Evolutionary conservation across 2,329 filamentous ascomycete genomes (phyloP), one percentile per base, ranked within the genome.

Genomic region (Cordyceps fumosorosea): DNA sequence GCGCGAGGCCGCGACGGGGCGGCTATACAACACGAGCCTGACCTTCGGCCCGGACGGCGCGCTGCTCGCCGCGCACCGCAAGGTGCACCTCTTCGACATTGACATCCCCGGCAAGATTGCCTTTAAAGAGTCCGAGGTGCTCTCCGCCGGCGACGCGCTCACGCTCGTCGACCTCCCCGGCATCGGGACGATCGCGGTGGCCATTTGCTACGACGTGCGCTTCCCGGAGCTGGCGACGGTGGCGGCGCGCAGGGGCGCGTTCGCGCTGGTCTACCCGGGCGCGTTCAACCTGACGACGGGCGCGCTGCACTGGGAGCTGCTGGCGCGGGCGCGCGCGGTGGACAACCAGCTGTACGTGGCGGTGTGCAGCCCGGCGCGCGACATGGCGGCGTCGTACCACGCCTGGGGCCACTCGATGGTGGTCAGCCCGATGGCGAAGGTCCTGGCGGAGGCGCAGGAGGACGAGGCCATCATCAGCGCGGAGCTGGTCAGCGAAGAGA

Each of bases 71-170:
- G 90, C 87, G 2, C 93, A 98, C 75, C 86, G 95, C 69, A 99
- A 99, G 78, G 87, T 95, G 50, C 95, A 99, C 76, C 83, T 99
- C 50, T 99, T 99, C 75, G 95, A 98, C 76, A 99, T 99, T 69
- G 89, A 96, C 74, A 98, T 99, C 66, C 95, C 95, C 0, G 93
- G 92, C 65, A 93, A 93, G 78, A 96, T 99, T 74, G 88, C 79
- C 14, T 99, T 99, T 78, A 85, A 84, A 66, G 95, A 99, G 77
- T 92, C 88, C 59, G 93, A 97, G 65, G 91, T 97, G 45, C 82
- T 99, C 40, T 89, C 85, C 24, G 87, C 93, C 0, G 95, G 95
- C 0, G 89, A 93, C 77, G 88, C 90, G 71, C 77, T 97, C 64
- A 96, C 93, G 0, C 76, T 98, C 3, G 81, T 98, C 29, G 89